Evolutionary conservation across 164 flowering plant genomes (phyloP), one percentile per base, ranked within the genome.

Genomic region (Annona squamosa): DNA sequence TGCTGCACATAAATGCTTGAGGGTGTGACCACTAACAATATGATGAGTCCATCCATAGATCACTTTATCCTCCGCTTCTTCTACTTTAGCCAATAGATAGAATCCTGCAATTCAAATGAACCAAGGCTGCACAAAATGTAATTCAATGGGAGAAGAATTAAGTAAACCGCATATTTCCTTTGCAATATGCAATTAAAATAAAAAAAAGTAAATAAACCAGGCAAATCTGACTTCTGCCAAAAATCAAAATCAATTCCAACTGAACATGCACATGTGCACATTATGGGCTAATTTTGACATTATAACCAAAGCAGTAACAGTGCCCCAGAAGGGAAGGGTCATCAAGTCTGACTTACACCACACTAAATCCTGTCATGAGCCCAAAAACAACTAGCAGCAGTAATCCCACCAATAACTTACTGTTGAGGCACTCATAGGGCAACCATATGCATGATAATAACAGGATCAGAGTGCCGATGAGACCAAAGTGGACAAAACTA

Each of bases 1-100:
- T 61, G 99, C 98, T 73, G 99, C 99, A 79, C 83, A 91, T 73
- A 95, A 79, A 82, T 95, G 99, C 86, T 95, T 95, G 37, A 95
- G 86, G 10, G 99, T 91, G 78, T 95, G 99, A 61, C 99, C 99
- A 76, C 99, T 95, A 57, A 93, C 87, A 80, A 89, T 77, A 73
- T 89, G 89, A 79, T 87, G 82, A 48, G 99, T 93, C 91, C 90
- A 88, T 26, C 72, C 74, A 71, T 91, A 95, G 5, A 95, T 90
- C 44, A 76, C 69, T 75, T 89, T 86, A 80, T 95, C 99, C 67
- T 77, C 87, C 19, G 97, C 97, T 85, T 95, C 99, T 84, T 86
- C 96, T 48, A 93, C 82, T 83, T 95, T 95, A 48, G 99, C 99
- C 66, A 93, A 75, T 68, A 95, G 90, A 84, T 95, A 95, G 79